phyloP scores from a whole-genome alignment of 2,329 filamentous ascomycete genomes.

The Periconia sp. region DNA sequence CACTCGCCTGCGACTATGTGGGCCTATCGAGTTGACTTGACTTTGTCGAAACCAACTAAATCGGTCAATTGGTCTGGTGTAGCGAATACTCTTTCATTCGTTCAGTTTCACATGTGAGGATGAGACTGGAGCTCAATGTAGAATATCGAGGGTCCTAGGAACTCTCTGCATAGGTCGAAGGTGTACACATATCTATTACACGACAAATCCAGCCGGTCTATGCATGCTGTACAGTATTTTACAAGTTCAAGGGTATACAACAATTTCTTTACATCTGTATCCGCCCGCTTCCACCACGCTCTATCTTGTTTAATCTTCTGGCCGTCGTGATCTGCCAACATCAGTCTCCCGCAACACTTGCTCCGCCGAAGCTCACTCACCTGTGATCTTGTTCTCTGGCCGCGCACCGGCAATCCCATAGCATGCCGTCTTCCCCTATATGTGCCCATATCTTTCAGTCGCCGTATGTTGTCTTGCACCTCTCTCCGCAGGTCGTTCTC shows the following conservation, averaged over 20 bases:
- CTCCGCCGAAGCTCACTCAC: slow-evolving; percentile 43
- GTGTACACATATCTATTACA: no score
- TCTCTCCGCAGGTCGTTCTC: slow-evolving; percentile 84
- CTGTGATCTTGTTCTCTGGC: slow-evolving; percentile 85
- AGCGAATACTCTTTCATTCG: no score
- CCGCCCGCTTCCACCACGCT: slow-evolving; percentile 53
- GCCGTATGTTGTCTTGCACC: slow-evolving; percentile 81
- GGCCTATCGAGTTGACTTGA: no score
- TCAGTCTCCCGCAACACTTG: slow-evolving; percentile 15
- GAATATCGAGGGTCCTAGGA: no score
- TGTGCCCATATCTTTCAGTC: slow-evolving; percentile 87
- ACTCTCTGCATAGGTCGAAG: no score
- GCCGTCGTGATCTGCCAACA: slow-evolving; percentile 61
- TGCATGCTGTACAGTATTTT: slow-evolving; percentile 32
- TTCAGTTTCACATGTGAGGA: no score
- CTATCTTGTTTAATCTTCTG: slow-evolving; percentile 63
- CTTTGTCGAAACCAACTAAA: no score
- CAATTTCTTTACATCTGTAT: slow-evolving; percentile 30
- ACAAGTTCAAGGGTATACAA: slow-evolving; percentile 26
- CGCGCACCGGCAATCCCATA: slow-evolving; percentile 88
- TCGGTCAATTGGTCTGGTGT: no score
- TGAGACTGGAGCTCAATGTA: no score
- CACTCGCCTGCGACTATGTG: no score
- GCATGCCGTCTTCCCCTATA: slow-evolving; percentile 91
- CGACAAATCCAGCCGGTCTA: no score